Conservation (phyloP, 1,284 basidiomycete genomes). For the Naganishia albida region DNA sequence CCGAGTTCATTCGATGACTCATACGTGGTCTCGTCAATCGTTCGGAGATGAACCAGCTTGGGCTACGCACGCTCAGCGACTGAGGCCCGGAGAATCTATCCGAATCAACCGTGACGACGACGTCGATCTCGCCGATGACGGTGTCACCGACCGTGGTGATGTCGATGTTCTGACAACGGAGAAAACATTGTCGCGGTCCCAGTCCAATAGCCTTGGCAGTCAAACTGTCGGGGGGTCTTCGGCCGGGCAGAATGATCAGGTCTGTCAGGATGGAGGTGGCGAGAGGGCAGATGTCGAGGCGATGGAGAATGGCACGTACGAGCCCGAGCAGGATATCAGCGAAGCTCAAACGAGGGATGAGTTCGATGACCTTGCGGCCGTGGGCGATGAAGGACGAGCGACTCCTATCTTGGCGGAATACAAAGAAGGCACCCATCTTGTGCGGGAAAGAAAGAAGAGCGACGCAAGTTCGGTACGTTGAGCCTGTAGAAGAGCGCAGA, state of each 20-base stretch:
- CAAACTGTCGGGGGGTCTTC: constrained; percentile 3
- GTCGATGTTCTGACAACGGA: constrained; percentile 28
- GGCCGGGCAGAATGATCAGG: constrained; percentile 6
- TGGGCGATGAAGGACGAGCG: constrained; percentile 34
- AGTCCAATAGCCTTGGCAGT: constrained; percentile 20
- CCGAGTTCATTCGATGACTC: constrained; percentile 81
- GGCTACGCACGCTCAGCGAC: constrained; percentile 72
- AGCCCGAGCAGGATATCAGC: constrained; percentile 41
- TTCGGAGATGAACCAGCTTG: constrained; percentile 64
- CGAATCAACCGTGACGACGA: constrained; percentile 76
- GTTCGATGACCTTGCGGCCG: constrained; percentile 31
- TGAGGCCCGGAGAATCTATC: constrained; percentile 67
- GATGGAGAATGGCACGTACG: constrained; percentile 31
- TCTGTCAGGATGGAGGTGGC: constrained; percentile 38
- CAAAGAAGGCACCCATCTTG: constrained; percentile 66
- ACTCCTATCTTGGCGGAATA: constrained; percentile 59
- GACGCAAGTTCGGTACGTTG: constrained; percentile 66
- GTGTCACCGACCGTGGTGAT: constrained; percentile 34
- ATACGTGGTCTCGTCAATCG: constrained; percentile 76
- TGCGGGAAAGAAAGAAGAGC: constrained; percentile 64
- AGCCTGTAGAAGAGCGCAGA: background rate
- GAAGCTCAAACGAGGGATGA: constrained; percentile 34
- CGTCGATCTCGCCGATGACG: constrained; percentile 41
- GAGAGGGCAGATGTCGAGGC: constrained; percentile 39
- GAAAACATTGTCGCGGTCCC: constrained; percentile 35